phyloP scores from a whole-genome alignment of 768 basidiomycete genomes.

The Pilatotrama ljubarskyi region DNA sequence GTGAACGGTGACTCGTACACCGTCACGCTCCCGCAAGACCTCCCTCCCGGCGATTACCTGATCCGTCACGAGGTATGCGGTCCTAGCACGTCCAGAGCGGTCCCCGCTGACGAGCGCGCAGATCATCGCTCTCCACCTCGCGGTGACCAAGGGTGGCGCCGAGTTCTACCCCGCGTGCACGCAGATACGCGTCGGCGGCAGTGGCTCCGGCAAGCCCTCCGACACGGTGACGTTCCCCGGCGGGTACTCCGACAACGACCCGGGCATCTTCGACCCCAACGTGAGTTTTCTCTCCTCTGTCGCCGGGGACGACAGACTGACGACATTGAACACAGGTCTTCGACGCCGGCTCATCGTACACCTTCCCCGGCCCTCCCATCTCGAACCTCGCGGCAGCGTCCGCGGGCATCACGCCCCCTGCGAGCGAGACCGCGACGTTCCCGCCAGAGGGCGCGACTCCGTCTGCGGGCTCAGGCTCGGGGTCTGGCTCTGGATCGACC shows the following conservation, averaged over 20 bases:
- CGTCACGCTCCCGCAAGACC: constrained; percentile 39
- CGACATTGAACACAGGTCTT: constrained; percentile 21
- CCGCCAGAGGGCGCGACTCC: constrained; percentile 20
- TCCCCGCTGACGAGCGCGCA: background rate
- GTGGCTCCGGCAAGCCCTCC: constrained; percentile 51
- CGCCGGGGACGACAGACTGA: background rate
- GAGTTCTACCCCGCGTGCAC: constrained; percentile 82
- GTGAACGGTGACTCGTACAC: constrained; percentile 30
- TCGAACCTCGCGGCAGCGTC: constrained; percentile 25
- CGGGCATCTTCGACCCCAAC: constrained; percentile 66
- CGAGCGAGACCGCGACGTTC: constrained; percentile 17
- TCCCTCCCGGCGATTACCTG: constrained; percentile 73
- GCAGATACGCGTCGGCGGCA: constrained; percentile 54
- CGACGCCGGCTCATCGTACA: constrained; percentile 27
- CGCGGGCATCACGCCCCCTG: constrained; percentile 13
- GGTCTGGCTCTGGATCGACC: constrained; percentile 8
- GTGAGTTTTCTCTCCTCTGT: constrained; percentile 29
- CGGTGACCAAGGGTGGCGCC: constrained; percentile 54
- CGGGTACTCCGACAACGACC: constrained; percentile 69
- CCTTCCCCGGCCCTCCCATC: constrained; percentile 32
- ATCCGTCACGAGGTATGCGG: constrained; percentile 61
- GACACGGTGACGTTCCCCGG: constrained; percentile 63
- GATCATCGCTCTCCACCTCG: constrained; percentile 77
- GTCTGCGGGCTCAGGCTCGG: background rate
- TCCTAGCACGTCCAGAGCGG: background rate